phyloP scores from a whole-genome alignment of 305 asterid species.

The Ruellia speciosa region DNA sequence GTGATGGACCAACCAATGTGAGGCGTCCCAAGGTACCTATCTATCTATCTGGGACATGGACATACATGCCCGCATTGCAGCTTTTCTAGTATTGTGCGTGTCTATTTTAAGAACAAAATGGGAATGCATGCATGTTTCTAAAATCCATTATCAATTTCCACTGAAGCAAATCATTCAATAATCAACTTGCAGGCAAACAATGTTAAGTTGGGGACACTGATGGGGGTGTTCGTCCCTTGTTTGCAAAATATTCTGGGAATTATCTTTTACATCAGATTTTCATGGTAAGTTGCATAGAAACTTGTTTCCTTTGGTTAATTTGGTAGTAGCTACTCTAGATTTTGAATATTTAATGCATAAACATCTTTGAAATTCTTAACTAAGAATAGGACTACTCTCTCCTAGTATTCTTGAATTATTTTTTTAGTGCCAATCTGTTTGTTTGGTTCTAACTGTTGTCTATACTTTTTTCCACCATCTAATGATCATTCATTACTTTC shows the following conservation, averaged over 20 bases:
- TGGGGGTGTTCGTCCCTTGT: slow-evolving; percentile 98
- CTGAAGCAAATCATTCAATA: slow-evolving; percentile 5
- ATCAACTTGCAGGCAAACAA: slow-evolving; percentile 46
- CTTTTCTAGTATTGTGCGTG: background rate
- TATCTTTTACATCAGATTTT: slow-evolving; percentile 83
- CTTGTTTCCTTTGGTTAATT: slow-evolving; percentile 2
- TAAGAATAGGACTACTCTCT: too few species aligned
- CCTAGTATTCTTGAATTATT: too few species aligned
- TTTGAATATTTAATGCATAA: background rate
- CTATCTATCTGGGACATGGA: slow-evolving; percentile 4
- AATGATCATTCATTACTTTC: slow-evolving; percentile 16
- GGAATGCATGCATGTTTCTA: slow-evolving; percentile 3
- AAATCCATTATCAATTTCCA: slow-evolving; percentile 17
- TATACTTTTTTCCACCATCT: too few species aligned
- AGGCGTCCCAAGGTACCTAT: slow-evolving; percentile 60
- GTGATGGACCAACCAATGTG: slow-evolving; percentile 38
- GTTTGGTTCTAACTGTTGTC: slow-evolving; percentile 46
- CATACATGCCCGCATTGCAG: slow-evolving; percentile 9
- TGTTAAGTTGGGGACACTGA: slow-evolving; percentile 79
- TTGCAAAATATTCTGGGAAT: slow-evolving; percentile 94
- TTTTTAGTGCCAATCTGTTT: slow-evolving; percentile 20
- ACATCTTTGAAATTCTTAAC: background rate
- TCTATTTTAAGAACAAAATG: slow-evolving; percentile 11
- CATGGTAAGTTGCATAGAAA: slow-evolving; percentile 53
- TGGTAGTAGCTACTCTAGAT: background rate